Evolutionary conservation across 352 stramenopile genomes (phyloP), one percentile per base, ranked within the genome.

Genomic region (Phytophthora citrophthora): DNA sequence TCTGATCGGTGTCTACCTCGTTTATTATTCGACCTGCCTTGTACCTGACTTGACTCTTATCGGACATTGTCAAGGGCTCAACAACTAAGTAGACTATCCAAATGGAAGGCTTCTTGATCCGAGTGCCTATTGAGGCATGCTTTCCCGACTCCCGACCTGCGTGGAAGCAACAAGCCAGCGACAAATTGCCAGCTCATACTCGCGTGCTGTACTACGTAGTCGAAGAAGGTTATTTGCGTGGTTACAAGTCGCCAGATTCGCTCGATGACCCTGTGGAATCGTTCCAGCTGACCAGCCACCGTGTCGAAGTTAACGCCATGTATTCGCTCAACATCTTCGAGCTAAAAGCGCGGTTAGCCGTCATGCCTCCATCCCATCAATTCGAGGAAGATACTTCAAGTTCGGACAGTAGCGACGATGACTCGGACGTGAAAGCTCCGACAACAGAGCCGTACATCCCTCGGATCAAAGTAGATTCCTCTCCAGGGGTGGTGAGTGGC

Each of bases 41-140:
- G 8, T 34, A 5, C 27, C 20, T n/a, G 51, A 34, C n/a, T 34
- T 50, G 3, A 9, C 40, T 43, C 54, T 69, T 69, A 48, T 58
- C 53, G 23, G 24, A 13, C 15, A 16, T 20, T 16, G 36, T 51
- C 12, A 34, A 43, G 2, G 39, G 11, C 1, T 18, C 38, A 15
- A 39, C 9, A 26, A 27, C 31, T 20, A 2, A 20, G 20, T 32
- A 10, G 5, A 27, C 24, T 58, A 29, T 7, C 23, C 20, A 24
- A 20, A 92, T 92, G 83, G 83, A 92, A 54, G 81, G 83, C 36
- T 92, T 80, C 63, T 79, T 92, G 65, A 87, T 92, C 29, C 83
- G 81, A 1, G 51, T 92, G 23, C 81, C 83, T n/a, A 27, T 61
- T 55, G 61, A 63, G 57, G 61, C 48, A 8, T 69, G 64, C 31